phyloP scores from a whole-genome alignment of 306 rosid species.

The Cucurbita moschata region DNA sequence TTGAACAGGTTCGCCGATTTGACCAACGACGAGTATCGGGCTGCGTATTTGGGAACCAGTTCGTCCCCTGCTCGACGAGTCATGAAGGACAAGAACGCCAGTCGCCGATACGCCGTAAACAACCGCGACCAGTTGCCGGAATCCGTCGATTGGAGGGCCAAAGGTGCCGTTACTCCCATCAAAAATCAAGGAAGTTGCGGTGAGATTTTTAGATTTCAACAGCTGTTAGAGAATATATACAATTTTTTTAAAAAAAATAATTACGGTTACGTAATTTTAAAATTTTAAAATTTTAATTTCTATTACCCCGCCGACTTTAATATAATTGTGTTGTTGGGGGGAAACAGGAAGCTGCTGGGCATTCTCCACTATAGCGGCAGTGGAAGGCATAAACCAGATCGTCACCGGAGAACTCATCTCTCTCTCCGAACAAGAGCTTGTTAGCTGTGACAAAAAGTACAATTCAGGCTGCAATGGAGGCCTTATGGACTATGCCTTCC shows the following conservation, averaged over 20 bases:
- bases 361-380: constrained; percentile 69
- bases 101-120: constrained; percentile 35
- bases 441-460: constrained; percentile 55
- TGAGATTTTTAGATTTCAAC: constrained; percentile 11
- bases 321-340: background rate
- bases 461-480: constrained; percentile 85
- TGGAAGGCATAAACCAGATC: constrained; percentile 73
- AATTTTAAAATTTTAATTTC: too few relatives aligned
- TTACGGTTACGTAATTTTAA: too few relatives aligned
- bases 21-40: constrained; percentile 59
- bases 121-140: constrained; percentile 37
- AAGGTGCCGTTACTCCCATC: constrained; percentile 52
- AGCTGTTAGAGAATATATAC: background rate
- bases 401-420: constrained; percentile 57
- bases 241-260: too few relatives aligned
- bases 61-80: constrained; percentile 35
- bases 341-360: constrained; percentile 93
- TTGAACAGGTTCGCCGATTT: constrained; percentile 68
- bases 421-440: constrained; percentile 82
- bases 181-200: constrained; percentile 88
- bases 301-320: too few relatives aligned
- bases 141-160: constrained; percentile 68
- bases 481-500: constrained; percentile 76
- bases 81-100: constrained; percentile 34
- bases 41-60: constrained; percentile 38